Percentiles rank a stretch among this genome's conserved stretches.
These are phyloP conservation scores for Tricholoma bakamatsutake DNA, from an alignment of 768 basidiomycete genomes.

Conservation along the genomic window DNA sequence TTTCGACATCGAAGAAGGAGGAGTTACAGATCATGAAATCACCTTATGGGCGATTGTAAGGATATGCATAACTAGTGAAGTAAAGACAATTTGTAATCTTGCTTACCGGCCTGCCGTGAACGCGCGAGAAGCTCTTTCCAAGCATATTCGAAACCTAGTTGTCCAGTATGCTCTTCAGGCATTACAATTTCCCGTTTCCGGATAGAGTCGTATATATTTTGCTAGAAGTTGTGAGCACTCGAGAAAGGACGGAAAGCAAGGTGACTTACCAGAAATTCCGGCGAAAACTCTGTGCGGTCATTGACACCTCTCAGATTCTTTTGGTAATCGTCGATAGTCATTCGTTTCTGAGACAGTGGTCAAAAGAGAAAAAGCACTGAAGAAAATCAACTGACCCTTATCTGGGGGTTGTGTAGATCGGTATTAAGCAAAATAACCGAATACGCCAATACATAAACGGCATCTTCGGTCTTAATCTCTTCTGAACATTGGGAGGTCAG, in stretches of 20 bases:
- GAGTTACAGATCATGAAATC: slow-evolving; percentile 76
- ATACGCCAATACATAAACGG: slow-evolving; percentile 89
- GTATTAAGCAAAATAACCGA: slow-evolving; percentile 99
- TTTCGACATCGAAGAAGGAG: slow-evolving; percentile 75
- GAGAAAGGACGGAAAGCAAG: background rate
- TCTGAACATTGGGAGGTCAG: slow-evolving; percentile 34
- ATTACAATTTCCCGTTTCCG: slow-evolving; percentile 92
- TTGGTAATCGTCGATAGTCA: slow-evolving; percentile 93
- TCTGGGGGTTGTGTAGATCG: slow-evolving; percentile 92
- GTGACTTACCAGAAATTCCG: slow-evolving; percentile 71
- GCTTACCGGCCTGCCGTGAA: slow-evolving; percentile 70
- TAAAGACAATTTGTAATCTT: background rate
- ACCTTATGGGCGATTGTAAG: slow-evolving; percentile 30
- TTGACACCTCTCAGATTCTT: slow-evolving; percentile 93
- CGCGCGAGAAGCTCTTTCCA: slow-evolving; percentile 94
- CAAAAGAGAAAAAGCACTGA: background rate
- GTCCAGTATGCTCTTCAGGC: slow-evolving; percentile 96
- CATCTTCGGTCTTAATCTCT: slow-evolving; percentile 87
- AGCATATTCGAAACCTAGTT: slow-evolving; percentile 96
- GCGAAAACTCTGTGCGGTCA: slow-evolving; percentile 72
- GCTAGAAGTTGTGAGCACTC: slow-evolving; percentile 37
- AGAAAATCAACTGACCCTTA: slow-evolving; percentile 49
- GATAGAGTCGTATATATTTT: slow-evolving; percentile 90
- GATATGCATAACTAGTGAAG: background rate
- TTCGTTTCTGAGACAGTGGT: slow-evolving; percentile 70